These are phyloP conservation scores for Yamadazyma epiphylla DNA, from an alignment of 1,139 yeast genomes.

Conservation along the genomic window DNA sequence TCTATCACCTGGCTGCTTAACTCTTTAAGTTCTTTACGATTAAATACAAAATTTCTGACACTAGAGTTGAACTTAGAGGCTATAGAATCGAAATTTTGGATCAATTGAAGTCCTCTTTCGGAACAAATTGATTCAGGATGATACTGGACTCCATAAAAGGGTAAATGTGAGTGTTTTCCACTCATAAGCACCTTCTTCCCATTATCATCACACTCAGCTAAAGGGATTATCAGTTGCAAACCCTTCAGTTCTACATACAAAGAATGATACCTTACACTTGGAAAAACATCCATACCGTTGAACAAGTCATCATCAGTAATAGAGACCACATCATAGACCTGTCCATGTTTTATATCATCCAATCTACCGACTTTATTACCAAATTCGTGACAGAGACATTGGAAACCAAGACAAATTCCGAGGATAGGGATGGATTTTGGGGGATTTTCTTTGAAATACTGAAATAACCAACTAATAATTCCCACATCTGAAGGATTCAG, in stretches of 20 bases:
- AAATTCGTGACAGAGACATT: constrained; percentile 65
- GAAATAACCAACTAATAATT: constrained; percentile 54
- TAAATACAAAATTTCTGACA: constrained; percentile 9
- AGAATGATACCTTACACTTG: constrained; percentile 88
- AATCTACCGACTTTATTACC: constrained; percentile 58
- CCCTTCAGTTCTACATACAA: constrained; percentile 46
- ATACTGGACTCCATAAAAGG: constrained; percentile 92
- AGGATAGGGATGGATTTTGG: constrained; percentile 55
- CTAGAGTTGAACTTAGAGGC: constrained; percentile 40
- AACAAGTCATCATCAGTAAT: constrained; percentile 27
- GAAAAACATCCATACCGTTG: constrained; percentile 34
- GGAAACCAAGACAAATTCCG: constrained; percentile 94
- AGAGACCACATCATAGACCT: constrained; percentile 54
- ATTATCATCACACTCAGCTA: constrained; percentile 54
- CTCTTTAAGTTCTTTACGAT: constrained; percentile 1
- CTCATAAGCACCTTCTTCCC: constrained; percentile 55
- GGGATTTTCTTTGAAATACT: constrained; percentile 18
- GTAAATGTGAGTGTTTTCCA: constrained; percentile 53
- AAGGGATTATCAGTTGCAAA: constrained; percentile 40
- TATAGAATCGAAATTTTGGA: constrained; percentile 58
- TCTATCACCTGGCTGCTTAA: constrained; percentile 7
- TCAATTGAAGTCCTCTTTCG: constrained; percentile 52
- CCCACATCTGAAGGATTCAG: constrained; percentile 64
- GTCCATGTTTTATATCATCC: constrained; percentile 76
- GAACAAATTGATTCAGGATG: constrained; percentile 97